Conservation (phyloP, 192 early-diverging fungal genomes). For the Oehlia diaphana region DNA sequence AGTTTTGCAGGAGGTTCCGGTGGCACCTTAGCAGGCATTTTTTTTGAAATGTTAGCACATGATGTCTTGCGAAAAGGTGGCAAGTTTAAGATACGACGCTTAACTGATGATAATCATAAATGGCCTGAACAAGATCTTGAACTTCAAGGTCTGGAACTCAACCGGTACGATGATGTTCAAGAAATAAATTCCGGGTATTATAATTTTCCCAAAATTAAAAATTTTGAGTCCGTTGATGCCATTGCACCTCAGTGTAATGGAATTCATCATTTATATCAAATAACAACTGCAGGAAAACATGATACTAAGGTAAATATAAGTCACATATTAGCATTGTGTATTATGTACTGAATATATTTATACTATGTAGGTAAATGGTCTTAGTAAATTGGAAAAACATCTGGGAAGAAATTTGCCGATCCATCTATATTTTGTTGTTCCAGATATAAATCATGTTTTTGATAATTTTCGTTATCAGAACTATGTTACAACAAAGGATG, state of each 20-base stretch:
- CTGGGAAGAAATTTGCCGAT: neutral
- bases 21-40: neutral
- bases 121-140: neutral
- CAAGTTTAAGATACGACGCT: neutral
- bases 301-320: neutral
- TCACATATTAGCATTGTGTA: neutral
- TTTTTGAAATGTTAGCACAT: conserved; percentile 2
- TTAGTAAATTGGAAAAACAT: neutral
- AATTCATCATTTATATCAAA: conserved; percentile 15
- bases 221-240: conserved; percentile 4
- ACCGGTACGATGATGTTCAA: neutral
- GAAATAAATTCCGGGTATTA: conserved; percentile 1
- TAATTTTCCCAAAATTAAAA: conserved; percentile 3
- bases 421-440: conserved; percentile 11
- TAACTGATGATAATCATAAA: neutral
- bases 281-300: conserved; percentile 1
- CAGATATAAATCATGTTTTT: neutral
- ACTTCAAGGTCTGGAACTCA: neutral
- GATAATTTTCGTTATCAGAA: neutral
- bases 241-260: neutral
- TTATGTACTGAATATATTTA: neutral
- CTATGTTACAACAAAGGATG: neutral
- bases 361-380: neutral
- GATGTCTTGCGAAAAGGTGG: conserved; percentile 1
- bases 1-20: neutral